Percentiles rank a stretch among this genome's conserved stretches.
These are phyloP conservation scores for Osmanthus fragrans DNA, from an alignment of 257 asterid species.

Conservation along the genomic window DNA sequence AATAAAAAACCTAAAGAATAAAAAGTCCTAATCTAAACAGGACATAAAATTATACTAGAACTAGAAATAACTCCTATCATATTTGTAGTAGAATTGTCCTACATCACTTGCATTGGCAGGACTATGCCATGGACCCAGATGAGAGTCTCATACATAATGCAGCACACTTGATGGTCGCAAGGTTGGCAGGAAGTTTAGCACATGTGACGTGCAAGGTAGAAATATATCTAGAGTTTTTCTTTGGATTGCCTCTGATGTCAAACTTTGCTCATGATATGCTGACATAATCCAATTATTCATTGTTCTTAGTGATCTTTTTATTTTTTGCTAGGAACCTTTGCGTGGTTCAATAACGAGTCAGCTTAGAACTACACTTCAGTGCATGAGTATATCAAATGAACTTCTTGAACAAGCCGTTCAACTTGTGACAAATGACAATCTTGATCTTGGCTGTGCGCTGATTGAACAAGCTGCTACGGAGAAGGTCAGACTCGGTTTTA, in stretches of 20 bases:
- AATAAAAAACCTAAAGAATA: too few species aligned
- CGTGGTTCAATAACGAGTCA: slow-evolving; percentile 81
- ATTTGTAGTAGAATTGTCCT: too few species aligned
- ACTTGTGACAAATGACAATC: slow-evolving; percentile 90
- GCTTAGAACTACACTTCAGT: slow-evolving; percentile 84
- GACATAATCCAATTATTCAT: background rate
- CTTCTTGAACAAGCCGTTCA: slow-evolving; percentile 83
- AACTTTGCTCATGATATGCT: background rate
- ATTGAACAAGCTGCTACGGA: slow-evolving; percentile 99
- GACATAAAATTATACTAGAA: too few species aligned
- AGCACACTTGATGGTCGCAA: slow-evolving; percentile 98
- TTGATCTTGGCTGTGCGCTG: slow-evolving; percentile 97
- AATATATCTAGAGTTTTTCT: background rate
- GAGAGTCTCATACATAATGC: slow-evolving; percentile 88
- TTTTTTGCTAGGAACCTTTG: slow-evolving; percentile 69
- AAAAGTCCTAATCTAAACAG: too few species aligned
- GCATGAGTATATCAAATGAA: slow-evolving; percentile 50
- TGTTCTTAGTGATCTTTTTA: slow-evolving; percentile 13
- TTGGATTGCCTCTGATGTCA: slow-evolving; percentile 6
- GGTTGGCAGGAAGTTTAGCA: slow-evolving; percentile 96
- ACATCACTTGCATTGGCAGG: slow-evolving; percentile 45
- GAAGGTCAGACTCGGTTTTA: slow-evolving; percentile 54
- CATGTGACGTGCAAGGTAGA: slow-evolving; percentile 99
- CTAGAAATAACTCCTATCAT: too few species aligned
- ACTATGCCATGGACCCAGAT: slow-evolving; percentile 95